Base-by-base conservation (phyloP, 2,329 filamentous ascomycete species). In the Fusarium solani-melongenae region DNA sequence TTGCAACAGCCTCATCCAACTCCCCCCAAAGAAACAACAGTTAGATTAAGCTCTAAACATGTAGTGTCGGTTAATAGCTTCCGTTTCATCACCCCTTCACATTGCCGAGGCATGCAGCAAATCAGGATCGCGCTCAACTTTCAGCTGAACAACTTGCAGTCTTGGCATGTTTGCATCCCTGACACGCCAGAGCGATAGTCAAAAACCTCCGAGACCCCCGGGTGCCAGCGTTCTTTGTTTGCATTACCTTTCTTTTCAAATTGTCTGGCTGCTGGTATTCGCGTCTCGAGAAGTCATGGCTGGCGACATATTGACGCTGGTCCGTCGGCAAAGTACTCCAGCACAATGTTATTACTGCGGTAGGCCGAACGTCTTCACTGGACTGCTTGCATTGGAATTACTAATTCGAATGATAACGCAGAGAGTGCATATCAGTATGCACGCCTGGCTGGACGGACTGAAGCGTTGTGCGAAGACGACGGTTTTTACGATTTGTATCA, bases 151-250 rank as follows among this genome's bases (percentile, higher is more conserved):
- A 24, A 39, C 39, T 46, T 60, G 57, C n/a, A 46, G 38, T 8
- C 57, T 60, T 60, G 57, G 57, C 57, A 58, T 31, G 38, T 44
- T 33, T 31, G 57, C 38, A 60, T 46, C 38, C 38, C 38, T 41
- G 56, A 6, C 27, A 31, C 14, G 11, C 22, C 27, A 22, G 20
- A 38, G 22, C 17, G 12, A 57, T 27, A 1, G 20, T 39, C 24
- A 27, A 57, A 57, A 57, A 39, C 55, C 17, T 39, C 31, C 22
- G 22, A 57, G 33, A 36, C 22, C 20, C 20, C 34, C 55, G 33
- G 15, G 14, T 57, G 10, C 29, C 14, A 11, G 33, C 14, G 55
- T n/a, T 24, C 38, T 57, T 9, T 57, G 34, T 57, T 57, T 57
- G 55, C 33, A 7, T 14, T 39, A 10, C 6, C 12, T 57, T 44